phyloP scores from a whole-genome alignment of 495 filamentous ascomycete genomes.

The Trichodelitschia bisporula region DNA sequence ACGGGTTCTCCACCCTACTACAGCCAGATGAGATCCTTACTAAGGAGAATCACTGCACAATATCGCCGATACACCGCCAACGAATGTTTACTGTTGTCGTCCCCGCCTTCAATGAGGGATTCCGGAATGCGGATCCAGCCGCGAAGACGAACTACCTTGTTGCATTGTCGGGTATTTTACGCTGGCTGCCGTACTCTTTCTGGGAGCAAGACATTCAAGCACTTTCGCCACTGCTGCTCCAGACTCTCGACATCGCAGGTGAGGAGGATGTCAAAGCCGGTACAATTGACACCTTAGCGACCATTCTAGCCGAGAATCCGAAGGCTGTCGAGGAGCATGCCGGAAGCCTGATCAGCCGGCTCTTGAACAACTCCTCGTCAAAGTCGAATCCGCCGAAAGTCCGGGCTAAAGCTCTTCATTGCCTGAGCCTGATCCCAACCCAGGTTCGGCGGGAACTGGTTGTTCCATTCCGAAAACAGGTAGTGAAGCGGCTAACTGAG shows the following conservation, averaged over 20 bases:
- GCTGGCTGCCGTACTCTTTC: slow-evolving; percentile 30
- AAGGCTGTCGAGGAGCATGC: slow-evolving; percentile 31
- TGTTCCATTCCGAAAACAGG: slow-evolving; percentile 29
- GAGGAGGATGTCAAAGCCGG: slow-evolving; percentile 31
- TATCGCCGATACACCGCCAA: slow-evolving; percentile 39
- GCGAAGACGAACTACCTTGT: slow-evolving; percentile 38
- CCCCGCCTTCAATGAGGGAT: slow-evolving; percentile 29
- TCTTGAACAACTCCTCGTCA: slow-evolving; percentile 23
- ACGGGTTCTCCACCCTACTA: slow-evolving; percentile 35
- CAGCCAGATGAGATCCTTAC: slow-evolving; percentile 39
- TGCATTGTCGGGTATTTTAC: slow-evolving; percentile 39
- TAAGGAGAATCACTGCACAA: slow-evolving; percentile 34
- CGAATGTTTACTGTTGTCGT: slow-evolving; percentile 36
- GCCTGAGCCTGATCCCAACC: slow-evolving; percentile 28
- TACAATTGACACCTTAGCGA: slow-evolving; percentile 33
- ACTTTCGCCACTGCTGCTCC: slow-evolving; percentile 42
- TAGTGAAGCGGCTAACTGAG: slow-evolving; percentile 25
- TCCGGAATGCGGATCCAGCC: slow-evolving; percentile 21
- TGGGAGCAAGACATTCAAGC: slow-evolving; percentile 32
- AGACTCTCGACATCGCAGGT: slow-evolving; percentile 35
- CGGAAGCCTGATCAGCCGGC: slow-evolving; percentile 29
- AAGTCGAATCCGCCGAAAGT: slow-evolving; percentile 1
- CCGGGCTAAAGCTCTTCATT: slow-evolving; percentile 16
- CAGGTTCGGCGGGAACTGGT: slow-evolving; percentile 21
- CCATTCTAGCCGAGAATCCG: slow-evolving; percentile 33